A percentile compares a stretch with the other conserved stretches of the same genome.
These are phyloP conservation scores for Capsicum baccatum DNA, from an alignment of 257 asterid species.

Conservation along the genomic window DNA sequence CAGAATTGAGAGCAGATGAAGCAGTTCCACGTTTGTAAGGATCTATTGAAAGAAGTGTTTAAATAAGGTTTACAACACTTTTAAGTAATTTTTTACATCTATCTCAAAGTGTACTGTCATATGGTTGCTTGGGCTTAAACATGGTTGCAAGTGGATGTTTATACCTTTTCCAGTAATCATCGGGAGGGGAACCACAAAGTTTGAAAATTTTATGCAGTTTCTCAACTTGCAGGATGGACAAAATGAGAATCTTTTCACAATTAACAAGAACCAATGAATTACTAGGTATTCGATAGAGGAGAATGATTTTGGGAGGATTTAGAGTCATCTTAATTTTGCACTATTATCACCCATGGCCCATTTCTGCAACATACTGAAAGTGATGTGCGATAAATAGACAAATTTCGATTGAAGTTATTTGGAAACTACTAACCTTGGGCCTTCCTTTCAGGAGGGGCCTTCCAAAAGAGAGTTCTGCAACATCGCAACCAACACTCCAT, in stretches of 20 bases:
- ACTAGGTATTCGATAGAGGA: neutral
- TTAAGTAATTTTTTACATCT: no score
- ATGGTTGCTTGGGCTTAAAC: no score
- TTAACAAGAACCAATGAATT: neutral
- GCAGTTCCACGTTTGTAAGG: no score
- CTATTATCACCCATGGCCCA: neutral
- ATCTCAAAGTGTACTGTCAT: no score
- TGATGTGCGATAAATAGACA: neutral
- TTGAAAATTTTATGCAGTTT: constrained; percentile 91
- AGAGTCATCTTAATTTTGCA: neutral
- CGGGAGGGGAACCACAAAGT: constrained; percentile 80
- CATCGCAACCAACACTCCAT: constrained; percentile 95
- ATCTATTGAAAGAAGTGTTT: no score
- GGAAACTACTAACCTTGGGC: neutral
- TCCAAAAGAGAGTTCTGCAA: constrained; percentile 86
- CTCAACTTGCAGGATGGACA: constrained; percentile 62
- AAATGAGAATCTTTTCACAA: neutral
- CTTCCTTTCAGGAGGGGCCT: constrained; percentile 70
- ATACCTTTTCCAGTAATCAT: constrained; percentile 79
- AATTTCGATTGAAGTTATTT: neutral
- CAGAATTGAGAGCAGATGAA: no score
- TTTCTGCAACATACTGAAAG: neutral
- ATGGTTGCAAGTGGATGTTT: neutral
- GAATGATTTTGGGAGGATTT: neutral
- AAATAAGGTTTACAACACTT: no score